Evolutionary conservation across 75 land plant genomes (phyloP).

Genomic region (Picea glauca): DNA sequence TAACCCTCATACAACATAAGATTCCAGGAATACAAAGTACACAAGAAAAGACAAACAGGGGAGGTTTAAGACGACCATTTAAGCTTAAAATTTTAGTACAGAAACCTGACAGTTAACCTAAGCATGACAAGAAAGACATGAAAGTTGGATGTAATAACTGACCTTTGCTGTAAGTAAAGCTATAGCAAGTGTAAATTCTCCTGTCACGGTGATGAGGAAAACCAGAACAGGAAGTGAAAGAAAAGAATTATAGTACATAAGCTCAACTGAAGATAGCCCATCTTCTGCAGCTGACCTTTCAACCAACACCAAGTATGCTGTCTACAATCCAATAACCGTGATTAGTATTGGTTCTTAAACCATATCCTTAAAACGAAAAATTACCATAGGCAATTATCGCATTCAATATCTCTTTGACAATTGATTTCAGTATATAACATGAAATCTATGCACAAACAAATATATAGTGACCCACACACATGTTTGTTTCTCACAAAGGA

Average conservation of each 20-base stretch:
- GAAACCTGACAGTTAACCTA: background rate
- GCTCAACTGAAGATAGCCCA: constrained; percentile 89
- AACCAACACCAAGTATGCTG: constrained; percentile 90
- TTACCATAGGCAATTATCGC: background rate
- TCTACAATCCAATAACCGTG: constrained; percentile 40
- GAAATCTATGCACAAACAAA: background rate
- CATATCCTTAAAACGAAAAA: background rate
- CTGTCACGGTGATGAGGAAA: constrained; percentile 64
- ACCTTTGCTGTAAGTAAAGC: constrained; percentile 68
- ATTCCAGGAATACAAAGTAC: background rate
- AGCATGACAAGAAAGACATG: background rate
- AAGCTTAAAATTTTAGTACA: background rate
- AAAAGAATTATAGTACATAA: constrained; percentile 82
- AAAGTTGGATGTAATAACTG: constrained; percentile 10
- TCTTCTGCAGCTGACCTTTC: constrained; percentile 95
- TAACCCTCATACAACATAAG: background rate
- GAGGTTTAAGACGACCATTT: background rate
- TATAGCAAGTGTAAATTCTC: constrained; percentile 72
- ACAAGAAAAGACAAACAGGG: background rate
- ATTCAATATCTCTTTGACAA: background rate
- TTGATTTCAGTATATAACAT: background rate
- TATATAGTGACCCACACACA: constrained; percentile 2
- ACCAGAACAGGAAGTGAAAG: constrained; percentile 86
- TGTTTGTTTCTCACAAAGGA: constrained; percentile 5
- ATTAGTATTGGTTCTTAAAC: background rate